Percentiles rank a stretch among this genome's conserved stretches.
phyloP scores from a whole-genome alignment of 495 filamentous ascomycete genomes.

The Aspergillus campestris region DNA sequence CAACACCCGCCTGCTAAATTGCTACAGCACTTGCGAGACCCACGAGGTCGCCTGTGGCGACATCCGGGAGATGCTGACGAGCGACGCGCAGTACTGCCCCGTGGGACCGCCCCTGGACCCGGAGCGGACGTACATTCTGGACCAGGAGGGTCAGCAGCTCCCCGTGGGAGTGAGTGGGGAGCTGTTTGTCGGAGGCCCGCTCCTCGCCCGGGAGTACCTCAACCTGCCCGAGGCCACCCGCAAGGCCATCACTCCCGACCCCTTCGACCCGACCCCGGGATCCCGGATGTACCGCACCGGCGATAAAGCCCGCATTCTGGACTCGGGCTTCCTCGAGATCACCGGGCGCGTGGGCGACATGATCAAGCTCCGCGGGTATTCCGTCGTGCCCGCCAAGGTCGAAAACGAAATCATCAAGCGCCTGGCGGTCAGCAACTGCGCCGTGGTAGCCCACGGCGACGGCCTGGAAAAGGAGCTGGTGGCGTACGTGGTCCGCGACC shows the following conservation, averaged over 20 bases:
- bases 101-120: conserved; percentile 54
- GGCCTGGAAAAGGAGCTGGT: conserved; percentile 57
- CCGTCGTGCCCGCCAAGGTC: conserved; percentile 74
- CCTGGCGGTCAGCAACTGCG: conserved; percentile 52
- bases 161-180: conserved; percentile 67
- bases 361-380: conserved; percentile 73
- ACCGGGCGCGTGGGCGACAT: conserved; percentile 72
- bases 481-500: conserved; percentile 57
- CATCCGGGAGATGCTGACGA: conserved; percentile 51
- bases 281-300: conserved; percentile 73
- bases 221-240: conserved; percentile 72
- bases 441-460: conserved; percentile 53
- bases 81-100: conserved; percentile 46
- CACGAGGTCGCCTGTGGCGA: conserved; percentile 67
- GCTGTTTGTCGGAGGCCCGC: conserved; percentile 69
- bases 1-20: conserved; percentile 56
- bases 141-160: conserved; percentile 46
- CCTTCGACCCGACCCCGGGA: conserved; percentile 42
- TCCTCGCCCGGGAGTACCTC: conserved; percentile 75
- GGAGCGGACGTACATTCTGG: conserved; percentile 51
- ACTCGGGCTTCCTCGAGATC: conserved; percentile 67
- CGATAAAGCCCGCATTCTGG: conserved; percentile 63
- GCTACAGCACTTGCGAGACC: conserved; percentile 64
- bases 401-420: conserved; percentile 53
- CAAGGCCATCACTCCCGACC: conserved; percentile 56